Evolutionary conservation across 129 eudicot genomes (phyloP).

Genomic region (Flaveria bidentis): DNA sequence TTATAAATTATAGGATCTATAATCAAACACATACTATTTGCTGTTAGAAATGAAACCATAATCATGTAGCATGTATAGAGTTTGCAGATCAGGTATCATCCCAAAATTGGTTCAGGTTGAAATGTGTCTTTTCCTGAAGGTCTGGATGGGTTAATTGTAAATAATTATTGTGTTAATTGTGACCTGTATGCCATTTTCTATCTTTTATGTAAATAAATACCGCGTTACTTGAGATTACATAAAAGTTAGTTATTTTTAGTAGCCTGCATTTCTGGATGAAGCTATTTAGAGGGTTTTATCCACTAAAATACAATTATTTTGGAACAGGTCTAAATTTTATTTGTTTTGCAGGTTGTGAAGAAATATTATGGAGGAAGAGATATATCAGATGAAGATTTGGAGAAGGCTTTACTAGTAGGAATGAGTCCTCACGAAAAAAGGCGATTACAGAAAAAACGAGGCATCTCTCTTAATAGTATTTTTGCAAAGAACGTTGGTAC

Average conservation of each 20-base stretch:
- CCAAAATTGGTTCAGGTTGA: neutral
- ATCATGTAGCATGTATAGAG: neutral
- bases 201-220: neutral
- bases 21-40: constrained; percentile 1
- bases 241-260: neutral
- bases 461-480: constrained; percentile 30
- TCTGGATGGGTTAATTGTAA: neutral
- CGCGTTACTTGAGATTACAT: neutral
- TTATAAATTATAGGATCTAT: neutral
- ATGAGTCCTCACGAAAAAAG: constrained; percentile 90
- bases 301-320: neutral
- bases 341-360: constrained; percentile 55
- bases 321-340: neutral
- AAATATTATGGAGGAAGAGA: constrained; percentile 90
- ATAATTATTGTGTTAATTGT: neutral
- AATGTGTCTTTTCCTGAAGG: neutral
- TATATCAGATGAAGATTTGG: constrained; percentile 70
- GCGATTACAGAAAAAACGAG: constrained; percentile 65
- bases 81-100: neutral
- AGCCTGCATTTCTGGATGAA: neutral
- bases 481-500: constrained; percentile 17
- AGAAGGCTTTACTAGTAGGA: constrained; percentile 81
- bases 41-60: neutral
- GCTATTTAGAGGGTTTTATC: neutral
- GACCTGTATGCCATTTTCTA: neutral